Base-by-base conservation (phyloP, 768 basidiomycete species). In the Clitopilus hobsonii region DNA sequence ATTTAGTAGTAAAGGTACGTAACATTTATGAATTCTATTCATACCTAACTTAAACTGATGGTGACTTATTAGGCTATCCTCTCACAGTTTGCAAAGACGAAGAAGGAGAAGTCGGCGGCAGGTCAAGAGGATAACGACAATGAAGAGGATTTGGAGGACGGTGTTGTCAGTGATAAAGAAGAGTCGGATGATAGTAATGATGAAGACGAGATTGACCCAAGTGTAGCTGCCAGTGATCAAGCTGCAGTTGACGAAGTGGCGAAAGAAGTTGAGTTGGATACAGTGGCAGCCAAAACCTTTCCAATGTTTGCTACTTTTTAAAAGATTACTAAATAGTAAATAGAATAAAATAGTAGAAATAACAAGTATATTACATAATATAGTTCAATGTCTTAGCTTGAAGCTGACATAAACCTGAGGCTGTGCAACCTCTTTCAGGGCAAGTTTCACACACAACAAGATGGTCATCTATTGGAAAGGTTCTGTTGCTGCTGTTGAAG, bases 1-100 rank as follows among this genome's bases (percentile, higher is more conserved):
- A 60, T 32, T 49, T 61, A 2, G 58, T 62, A 24, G 58, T 62
- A 11, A 63, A 63, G 56, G 61, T 63, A 41, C 6, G 38, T 11
- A 8, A 18, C 8, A 11, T 41, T 7, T 49, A 20, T n/a, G 10
- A n/a, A 28, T 24, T 8, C 23, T 26, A 27, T 38, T 11, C 36
- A 1, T 3, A 53, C 28, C 6, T 38, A 24, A 26, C 16, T 49
- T 23, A 45, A 25, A 51, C 28, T 24, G 23, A n/a, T 7, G 14
- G 49, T 22, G n/a, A n/a, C 14, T 36, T 3, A 10, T 18, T 45
- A 67, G 66, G 65, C 64, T 14, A 61, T 66, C 23, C 49, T 67
- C 20, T 61, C 58, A 1, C 56, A 45, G 25, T 64, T 64, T 49
- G 54, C n/a, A 38, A 49, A 58, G 20, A 49, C 29, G n/a, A 27